Evolutionary conservation across 73 alveolate genomes (phyloP), one percentile per base, ranked within the genome.

Genomic region (Halteria grandinella): DNA sequence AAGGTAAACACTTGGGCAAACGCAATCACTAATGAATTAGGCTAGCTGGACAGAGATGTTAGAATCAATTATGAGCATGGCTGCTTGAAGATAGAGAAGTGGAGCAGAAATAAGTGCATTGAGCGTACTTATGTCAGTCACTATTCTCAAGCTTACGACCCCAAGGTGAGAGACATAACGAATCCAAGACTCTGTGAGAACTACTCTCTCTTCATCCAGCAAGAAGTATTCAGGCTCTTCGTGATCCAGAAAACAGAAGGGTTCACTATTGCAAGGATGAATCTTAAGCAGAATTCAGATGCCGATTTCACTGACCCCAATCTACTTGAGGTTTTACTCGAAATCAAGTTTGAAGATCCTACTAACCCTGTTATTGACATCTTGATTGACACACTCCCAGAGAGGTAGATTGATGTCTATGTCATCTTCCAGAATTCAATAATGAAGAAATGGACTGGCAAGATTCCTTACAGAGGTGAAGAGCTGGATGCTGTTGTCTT

Each of bases 281-380:
- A n/a, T n/a, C n/a, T n/a, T n/a, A n/a, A n/a, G n/a, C n/a, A n/a
- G n/a, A n/a, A n/a, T n/a, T n/a, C n/a, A n/a, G n/a, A n/a, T n/a
- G n/a, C n/a, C n/a, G n/a, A n/a, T n/a, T n/a, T n/a, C n/a, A n/a
- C n/a, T n/a, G n/a, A n/a, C n/a, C n/a, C n/a, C n/a, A n/a, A n/a
- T n/a, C n/a, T n/a, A n/a, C n/a, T n/a, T n/a, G n/a, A n/a, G n/a
- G n/a, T n/a, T n/a, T n/a, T n/a, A n/a, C n/a, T n/a, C n/a, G n/a
- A n/a, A n/a, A n/a, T n/a, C n/a, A n/a, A n/a, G n/a, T n/a, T n/a
- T 37, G 77, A 60, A 23, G 77, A 60, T 8, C 28, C 25, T 8
- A 6, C 28, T 7, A 39, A 33, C 20, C 48, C 37, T 14, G 43
- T 60, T 1, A 40, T 40, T 37, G 27, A 25, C 3, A 37, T 60